Conservation (phyloP, 2,329 filamentous ascomycete species). For the Botryotinia globosa region DNA sequence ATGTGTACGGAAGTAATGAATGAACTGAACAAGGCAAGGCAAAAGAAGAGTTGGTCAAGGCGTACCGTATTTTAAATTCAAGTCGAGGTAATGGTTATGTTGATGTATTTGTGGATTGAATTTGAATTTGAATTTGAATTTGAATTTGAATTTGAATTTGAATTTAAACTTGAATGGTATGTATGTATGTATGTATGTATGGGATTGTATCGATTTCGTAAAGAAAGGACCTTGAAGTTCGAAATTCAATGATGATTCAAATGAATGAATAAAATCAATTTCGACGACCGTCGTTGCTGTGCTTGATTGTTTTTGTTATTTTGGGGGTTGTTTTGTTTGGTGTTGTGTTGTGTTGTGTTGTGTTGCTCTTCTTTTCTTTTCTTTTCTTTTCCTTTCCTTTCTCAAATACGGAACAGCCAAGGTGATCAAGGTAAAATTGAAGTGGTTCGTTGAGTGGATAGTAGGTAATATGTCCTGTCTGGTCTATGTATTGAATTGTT, state of each 20-base stretch:
- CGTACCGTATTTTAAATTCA: constrained; percentile 10
- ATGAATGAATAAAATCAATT: neutral
- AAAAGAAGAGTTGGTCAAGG: constrained; percentile 19
- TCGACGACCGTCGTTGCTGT: constrained; percentile 21
- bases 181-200: neutral
- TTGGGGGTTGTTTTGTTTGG: too few relatives aligned
- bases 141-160: too few relatives aligned
- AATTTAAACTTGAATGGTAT: neutral
- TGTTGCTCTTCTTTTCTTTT: neutral
- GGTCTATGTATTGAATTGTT: neutral
- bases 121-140: neutral
- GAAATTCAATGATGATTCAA: neutral
- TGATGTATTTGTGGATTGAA: neutral
- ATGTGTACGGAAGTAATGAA: neutral
- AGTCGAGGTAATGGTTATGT: too few relatives aligned
- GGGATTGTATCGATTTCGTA: neutral
- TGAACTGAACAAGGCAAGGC: neutral
- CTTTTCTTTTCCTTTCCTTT: neutral
- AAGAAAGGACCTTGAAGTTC: neutral
- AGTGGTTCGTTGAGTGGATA: constrained; percentile 3
- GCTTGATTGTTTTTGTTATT: neutral
- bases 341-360: neutral
- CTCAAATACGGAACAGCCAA: neutral
- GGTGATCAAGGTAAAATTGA: neutral
- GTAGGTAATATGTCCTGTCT: neutral